Evolutionary conservation across 495 filamentous ascomycete genomes (phyloP), one percentile per base, ranked within the genome.

Genomic region (Opeltia flavorubescens): DNA sequence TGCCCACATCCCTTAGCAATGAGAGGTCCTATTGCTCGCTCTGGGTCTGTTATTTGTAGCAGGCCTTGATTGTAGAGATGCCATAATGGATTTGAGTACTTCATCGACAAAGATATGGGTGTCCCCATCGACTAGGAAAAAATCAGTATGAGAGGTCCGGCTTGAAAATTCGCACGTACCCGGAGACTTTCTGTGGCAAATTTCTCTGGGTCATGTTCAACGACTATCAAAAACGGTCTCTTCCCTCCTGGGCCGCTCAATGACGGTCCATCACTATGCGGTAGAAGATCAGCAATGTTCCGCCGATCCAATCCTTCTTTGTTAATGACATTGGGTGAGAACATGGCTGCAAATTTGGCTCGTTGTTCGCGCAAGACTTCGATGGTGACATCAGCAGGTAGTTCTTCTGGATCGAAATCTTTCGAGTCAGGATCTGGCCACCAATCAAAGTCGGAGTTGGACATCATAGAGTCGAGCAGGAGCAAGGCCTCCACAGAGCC

Each of bases 381-480:
- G 21, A 64, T 51, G 1, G 67, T 63, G 13, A 75, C 59, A 30
- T 62, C 72, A 0, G 55, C 39, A 0, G 69, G 71, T 1, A 80
- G 56, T 0, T 48, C 41, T 0, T 44, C 38, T 0, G 59, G 53
- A 44, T 75, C 62, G 51, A 80, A 81, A 5, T 27, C 59, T 5
- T 62, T 50, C 0, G 57, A 59, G 50, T 76, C 72, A 2, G 79
- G 79, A 50, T 83, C 70, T 0, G 77, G 79, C 55, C 74, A 78
- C 11, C 78, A 49, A 5, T 71, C 74, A 38, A 74, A 77, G 50
- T 82, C 69, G 3, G 66, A 67, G 55, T 79, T 78, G 9, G 75
- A 72, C 53, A 81, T 71, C 57, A 76, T 72, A 26, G 72, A 75
- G 54, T 83, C 78, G 0, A 83, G 70, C 4, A 82, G 62, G 13